These are phyloP conservation scores for Tolypocladium capitatum DNA, from an alignment of 2,329 filamentous ascomycete species.

Conservation along the genomic window DNA sequence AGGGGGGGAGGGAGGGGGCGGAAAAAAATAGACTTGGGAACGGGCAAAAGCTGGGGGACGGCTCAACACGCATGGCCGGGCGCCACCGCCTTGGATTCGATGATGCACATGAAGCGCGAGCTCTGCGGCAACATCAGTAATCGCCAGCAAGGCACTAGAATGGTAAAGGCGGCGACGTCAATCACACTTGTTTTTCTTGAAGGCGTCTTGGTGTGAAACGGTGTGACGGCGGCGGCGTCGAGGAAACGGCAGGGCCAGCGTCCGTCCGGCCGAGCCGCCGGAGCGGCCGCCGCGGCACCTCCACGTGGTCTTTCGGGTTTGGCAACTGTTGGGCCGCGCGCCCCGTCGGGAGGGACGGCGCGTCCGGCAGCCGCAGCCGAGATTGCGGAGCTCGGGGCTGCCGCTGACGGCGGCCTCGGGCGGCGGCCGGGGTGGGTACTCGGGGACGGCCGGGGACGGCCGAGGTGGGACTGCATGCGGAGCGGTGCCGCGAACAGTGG, in stretches of 20 bases:
- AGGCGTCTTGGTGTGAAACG: not conserved
- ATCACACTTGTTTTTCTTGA: not conserved
- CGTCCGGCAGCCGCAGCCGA: not conserved
- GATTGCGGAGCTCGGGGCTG: not conserved
- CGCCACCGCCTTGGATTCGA: not conserved
- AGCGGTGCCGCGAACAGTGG: not conserved
- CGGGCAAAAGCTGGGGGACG: not conserved
- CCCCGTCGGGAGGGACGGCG: not conserved
- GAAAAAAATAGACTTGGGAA: conserved; percentile 1
- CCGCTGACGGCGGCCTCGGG: not conserved
- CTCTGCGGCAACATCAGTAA: not conserved
- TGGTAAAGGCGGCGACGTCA: conserved; percentile 1
- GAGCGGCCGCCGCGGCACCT: not conserved
- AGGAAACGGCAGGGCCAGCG: not conserved
- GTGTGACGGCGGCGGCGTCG: not conserved
- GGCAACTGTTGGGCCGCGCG: not conserved
- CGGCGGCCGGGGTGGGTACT: not conserved
- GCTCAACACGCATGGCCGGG: not conserved
- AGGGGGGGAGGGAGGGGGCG: not conserved
- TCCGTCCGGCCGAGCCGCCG: not conserved
- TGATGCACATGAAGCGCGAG: not conserved
- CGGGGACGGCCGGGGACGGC: not conserved
- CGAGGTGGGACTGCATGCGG: not conserved
- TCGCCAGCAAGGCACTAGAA: not conserved
- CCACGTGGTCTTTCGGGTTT: not conserved